Evolutionary conservation across 305 asterid genomes (phyloP).

Genomic region (Fraxinus sp.): DNA sequence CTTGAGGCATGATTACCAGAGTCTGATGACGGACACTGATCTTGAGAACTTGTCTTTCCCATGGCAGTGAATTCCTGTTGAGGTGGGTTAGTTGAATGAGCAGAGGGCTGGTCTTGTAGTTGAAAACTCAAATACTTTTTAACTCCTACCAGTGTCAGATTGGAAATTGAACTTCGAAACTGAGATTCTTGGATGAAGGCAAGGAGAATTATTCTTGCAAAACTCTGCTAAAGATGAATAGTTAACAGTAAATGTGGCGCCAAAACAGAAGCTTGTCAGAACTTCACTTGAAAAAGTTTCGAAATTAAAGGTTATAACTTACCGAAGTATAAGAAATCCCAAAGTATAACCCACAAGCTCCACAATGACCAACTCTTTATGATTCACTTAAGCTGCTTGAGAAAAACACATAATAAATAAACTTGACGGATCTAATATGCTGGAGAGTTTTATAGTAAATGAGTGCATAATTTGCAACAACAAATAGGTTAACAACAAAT

Average conservation of each 20-base stretch:
- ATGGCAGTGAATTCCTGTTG: conserved; percentile 37
- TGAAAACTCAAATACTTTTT: conserved; percentile 37
- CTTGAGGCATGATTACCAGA: conserved; percentile 44
- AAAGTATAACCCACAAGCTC: conserved; percentile 24
- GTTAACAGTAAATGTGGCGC: background rate
- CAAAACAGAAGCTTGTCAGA: background rate
- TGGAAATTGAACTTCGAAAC: conserved; percentile 32
- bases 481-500: background rate
- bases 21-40: conserved; percentile 63
- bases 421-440: background rate
- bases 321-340: conserved; percentile 23
- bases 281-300: conserved; percentile 16
- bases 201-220: conserved; percentile 23
- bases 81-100: conserved; percentile 41
- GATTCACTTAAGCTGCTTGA: conserved; percentile 28
- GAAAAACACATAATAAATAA: conserved; percentile 10
- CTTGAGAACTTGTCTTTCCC: conserved; percentile 58
- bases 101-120: conserved; percentile 39
- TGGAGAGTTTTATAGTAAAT: background rate
- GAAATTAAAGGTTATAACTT: conserved; percentile 30
- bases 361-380: conserved; percentile 1
- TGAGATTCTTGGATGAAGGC: conserved; percentile 26
- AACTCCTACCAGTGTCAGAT: conserved; percentile 29
- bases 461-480: background rate
- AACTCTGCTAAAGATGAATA: conserved; percentile 26